A percentile compares a stretch with the other conserved stretches of the same genome.
Evolutionary conservation across 2,329 filamentous ascomycete genomes (phyloP).

Genomic region (Pseudogymnoascus sp.): DNA sequence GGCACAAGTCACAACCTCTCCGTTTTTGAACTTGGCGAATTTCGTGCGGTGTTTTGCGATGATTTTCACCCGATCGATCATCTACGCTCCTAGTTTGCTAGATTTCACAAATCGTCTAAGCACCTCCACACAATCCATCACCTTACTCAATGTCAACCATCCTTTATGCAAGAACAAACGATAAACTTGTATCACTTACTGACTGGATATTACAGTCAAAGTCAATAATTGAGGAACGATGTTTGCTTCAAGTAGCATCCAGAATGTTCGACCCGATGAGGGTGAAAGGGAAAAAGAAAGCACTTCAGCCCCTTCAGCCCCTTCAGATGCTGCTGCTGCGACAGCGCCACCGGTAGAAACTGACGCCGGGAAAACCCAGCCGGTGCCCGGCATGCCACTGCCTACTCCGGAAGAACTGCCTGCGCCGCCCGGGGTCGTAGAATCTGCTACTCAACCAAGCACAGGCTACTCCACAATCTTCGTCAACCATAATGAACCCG

Average conservation of each 20-base stretch:
- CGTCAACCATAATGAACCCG: slow-evolving; percentile 20
- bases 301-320: no score
- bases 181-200: not conserved
- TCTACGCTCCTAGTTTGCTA: not conserved
- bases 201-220: not conserved
- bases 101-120: not conserved
- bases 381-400: not conserved
- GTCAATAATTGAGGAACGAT: not conserved
- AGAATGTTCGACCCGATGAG: not conserved
- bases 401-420: not conserved
- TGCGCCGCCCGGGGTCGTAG: not conserved
- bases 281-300: not conserved
- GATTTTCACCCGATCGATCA: not conserved
- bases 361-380: not conserved
- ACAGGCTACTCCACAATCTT: slow-evolving; percentile 18
- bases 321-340: no score
- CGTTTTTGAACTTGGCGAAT: not conserved
- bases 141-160: not conserved
- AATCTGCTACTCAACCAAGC: not conserved
- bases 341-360: not conserved
- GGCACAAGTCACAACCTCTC: not conserved
- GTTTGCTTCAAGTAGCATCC: not conserved
- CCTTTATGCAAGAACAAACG: not conserved
- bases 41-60: not conserved
- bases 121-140: not conserved